Evolutionary conservation across 139 green algal species (phyloP), one percentile per base, ranked within the genome.

Genomic region (Yamagishiella unicocca): DNA sequence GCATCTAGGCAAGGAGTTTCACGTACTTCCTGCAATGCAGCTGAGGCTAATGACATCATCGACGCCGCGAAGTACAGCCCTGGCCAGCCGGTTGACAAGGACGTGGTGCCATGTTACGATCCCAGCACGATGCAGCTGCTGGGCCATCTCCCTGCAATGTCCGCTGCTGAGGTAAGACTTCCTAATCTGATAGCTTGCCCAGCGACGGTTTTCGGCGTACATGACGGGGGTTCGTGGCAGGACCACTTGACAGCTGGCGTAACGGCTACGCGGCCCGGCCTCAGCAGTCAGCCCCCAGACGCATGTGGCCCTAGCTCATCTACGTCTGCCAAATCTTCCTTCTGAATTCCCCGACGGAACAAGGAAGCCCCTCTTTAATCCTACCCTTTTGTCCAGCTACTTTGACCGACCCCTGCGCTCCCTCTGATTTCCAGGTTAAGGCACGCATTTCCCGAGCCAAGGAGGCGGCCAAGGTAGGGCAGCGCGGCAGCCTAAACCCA

Each of bases 71-170:
- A 85, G 46, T 93, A 94, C 74, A 88, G 89, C 50, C 90, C 89
- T 37, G 46, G 33, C 22, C 87, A 94, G 91, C 88, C 80, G 1
- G n/a, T 68, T 5, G 71, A 89, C 67, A 92, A 93, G 66, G 53
- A 87, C n/a, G 81, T 89, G 27, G 94, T 97, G 17, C 94, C 94
- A 24, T 97, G 94, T 29, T 93, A 91, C 50, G 96, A 99, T 78
- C 97, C 97, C 8, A 94, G 91, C 64, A 98, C 92, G 6, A 95
- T 97, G 93, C 89, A 97, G 70, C 92, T 95, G 37, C 90, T 99
- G 37, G 97, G 97, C 45, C 91, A 95, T 54, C 81, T 96, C 29
- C 95, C 95, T 17, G 97, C 96, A 29, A 97, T 98, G 94, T 96
- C 82, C 14, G 68, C 88, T 5, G 83, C 88, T 0, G 89, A 97